Evolutionary conservation across 106 monocot genomes (phyloP).

Genomic region (Agapanthus africanus): DNA sequence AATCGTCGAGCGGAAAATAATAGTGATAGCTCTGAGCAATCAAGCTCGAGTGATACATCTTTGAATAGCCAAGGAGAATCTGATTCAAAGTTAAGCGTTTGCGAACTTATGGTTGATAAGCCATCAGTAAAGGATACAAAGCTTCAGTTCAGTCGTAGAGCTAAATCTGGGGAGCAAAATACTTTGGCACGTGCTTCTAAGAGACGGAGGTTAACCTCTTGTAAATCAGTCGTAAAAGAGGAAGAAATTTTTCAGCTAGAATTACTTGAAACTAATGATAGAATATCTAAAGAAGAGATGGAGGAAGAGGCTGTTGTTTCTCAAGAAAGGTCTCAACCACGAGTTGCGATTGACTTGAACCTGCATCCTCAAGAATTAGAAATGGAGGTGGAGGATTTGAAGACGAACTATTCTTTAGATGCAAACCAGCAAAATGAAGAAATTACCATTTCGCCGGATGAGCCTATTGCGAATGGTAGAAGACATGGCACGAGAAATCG

Average conservation of each 20-base stretch:
- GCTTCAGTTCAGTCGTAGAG: constrained; percentile 6
- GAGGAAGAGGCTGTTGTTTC: too few relatives aligned
- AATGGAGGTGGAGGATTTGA: constrained; percentile 11
- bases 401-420: too few relatives aligned
- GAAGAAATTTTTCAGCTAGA: too few relatives aligned
- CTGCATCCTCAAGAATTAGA: constrained; percentile 51
- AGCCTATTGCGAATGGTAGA: constrained; percentile 18
- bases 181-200: constrained; percentile 41
- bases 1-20: constrained; percentile 13
- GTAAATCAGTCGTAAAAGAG: too few relatives aligned
- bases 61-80: constrained; percentile 5
- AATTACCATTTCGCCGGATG: too few relatives aligned
- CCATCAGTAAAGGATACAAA: constrained; percentile 14
- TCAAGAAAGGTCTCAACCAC: too few relatives aligned
- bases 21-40: constrained; percentile 29
- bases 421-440: too few relatives aligned
- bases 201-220: constrained; percentile 35
- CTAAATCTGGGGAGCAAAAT: constrained; percentile 14
- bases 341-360: constrained; percentile 64
- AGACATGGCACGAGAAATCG: constrained; percentile 88
- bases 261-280: too few relatives aligned
- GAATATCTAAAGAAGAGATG: too few relatives aligned
- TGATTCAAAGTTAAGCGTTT: too few relatives aligned
- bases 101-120: too few relatives aligned
- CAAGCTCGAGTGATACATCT: constrained; percentile 10